Evolutionary conservation across 345 rosid genomes (phyloP).

Genomic region (thale cress (Arabidopsis thaliana)): DNA sequence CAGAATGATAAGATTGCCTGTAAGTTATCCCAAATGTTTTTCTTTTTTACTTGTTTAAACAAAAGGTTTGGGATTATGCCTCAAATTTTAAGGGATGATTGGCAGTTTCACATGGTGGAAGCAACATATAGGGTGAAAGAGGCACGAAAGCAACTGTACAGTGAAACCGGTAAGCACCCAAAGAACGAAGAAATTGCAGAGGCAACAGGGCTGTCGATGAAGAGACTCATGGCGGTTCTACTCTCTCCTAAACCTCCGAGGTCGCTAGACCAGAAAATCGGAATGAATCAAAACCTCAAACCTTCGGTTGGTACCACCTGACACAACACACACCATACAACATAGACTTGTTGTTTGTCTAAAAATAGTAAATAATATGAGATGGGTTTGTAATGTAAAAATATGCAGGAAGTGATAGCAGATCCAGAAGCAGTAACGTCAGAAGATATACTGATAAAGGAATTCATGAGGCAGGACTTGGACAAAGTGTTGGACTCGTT

Average conservation of each 20-base stretch:
- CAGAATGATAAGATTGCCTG: slow-evolving; percentile 86
- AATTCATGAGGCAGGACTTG: slow-evolving; percentile 83
- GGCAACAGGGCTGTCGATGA: slow-evolving; percentile 90
- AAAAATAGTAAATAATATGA: neutral
- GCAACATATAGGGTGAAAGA: slow-evolving; percentile 90
- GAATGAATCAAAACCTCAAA: slow-evolving; percentile 75
- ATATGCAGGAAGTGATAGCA: slow-evolving; percentile 76
- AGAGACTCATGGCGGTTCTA: slow-evolving; percentile 74
- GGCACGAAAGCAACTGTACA: slow-evolving; percentile 76
- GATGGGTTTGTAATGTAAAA: neutral
- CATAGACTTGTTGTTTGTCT: neutral
- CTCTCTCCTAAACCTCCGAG: slow-evolving; percentile 81
- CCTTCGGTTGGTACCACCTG: slow-evolving; percentile 61
- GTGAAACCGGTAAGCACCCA: slow-evolving; percentile 74
- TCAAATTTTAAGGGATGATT: slow-evolving; percentile 16
- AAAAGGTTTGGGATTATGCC: neutral
- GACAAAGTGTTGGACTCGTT: slow-evolving; percentile 79
- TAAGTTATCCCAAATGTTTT: slow-evolving; percentile 44
- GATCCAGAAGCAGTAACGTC: slow-evolving; percentile 79
- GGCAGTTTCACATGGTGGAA: slow-evolving; percentile 94
- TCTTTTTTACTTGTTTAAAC: neutral
- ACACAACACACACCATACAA: neutral
- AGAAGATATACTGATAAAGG: slow-evolving; percentile 70
- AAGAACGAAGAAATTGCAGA: slow-evolving; percentile 82
- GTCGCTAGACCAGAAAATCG: slow-evolving; percentile 91